phyloP scores from a whole-genome alignment of 176 grass and related monocot genomes.

The Oryza australiensis region DNA sequence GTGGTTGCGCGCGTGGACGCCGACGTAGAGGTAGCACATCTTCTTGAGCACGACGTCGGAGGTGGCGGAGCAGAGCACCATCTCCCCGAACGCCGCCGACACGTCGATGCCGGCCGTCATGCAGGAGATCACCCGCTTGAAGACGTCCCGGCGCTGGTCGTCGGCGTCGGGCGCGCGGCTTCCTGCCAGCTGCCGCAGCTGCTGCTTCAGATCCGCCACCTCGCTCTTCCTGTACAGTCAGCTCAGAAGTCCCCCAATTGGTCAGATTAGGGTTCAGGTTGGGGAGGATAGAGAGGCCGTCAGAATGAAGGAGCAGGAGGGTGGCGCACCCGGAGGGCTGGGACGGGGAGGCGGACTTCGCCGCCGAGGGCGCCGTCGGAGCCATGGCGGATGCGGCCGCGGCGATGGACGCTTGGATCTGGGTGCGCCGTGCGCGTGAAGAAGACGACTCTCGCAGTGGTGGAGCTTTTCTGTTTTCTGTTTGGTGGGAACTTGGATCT shows the following conservation, averaged over 20 bases:
- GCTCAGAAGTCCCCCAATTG: conserved; percentile 9
- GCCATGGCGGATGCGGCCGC: conserved; percentile 61
- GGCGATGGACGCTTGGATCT: conserved; percentile 40
- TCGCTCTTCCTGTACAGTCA: conserved; percentile 81
- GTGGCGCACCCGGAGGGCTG: conserved; percentile 72
- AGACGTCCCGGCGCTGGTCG: conserved; percentile 82
- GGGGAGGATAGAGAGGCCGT: background rate
- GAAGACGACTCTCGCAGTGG: conserved; percentile 34
- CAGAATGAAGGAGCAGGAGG: background rate
- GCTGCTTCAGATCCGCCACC: conserved; percentile 96
- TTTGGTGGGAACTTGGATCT: conserved; percentile 50
- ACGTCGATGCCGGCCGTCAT: conserved; percentile 99
- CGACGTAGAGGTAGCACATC: conserved; percentile 99
- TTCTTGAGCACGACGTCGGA: conserved; percentile 95
- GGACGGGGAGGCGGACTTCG: conserved; percentile 85
- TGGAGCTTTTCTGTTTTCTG: conserved; percentile 3
- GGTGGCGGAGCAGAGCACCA: conserved; percentile 98
- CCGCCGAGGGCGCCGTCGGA: conserved; percentile 57
- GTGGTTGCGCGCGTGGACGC: conserved; percentile 80
- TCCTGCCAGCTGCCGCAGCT: conserved; percentile 85
- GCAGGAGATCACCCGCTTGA: conserved; percentile 99
- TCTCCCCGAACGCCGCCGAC: conserved; percentile 93
- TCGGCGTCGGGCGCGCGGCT: conserved; percentile 80
- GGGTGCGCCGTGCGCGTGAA: conserved; percentile 23
- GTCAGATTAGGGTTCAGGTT: conserved; percentile 39